Conservation (phyloP, 352 stramenopile species). For the Globisporangium ultimum region DNA sequence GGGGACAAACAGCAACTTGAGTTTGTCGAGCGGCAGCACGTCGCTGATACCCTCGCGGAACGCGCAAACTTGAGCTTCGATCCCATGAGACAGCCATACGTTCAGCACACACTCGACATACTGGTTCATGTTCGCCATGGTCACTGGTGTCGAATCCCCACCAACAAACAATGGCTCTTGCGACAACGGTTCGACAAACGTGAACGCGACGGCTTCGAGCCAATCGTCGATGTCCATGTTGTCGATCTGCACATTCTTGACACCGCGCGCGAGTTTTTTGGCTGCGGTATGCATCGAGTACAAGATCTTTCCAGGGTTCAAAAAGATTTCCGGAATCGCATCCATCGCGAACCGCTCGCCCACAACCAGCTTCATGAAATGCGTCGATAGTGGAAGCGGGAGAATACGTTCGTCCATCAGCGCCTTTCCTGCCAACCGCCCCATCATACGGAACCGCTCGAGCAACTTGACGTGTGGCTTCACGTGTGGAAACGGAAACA, state of each 20-base stretch:
- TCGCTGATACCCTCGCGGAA: conserved; percentile 79
- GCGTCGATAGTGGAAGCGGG: conserved; percentile 60
- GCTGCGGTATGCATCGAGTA: conserved; percentile 49
- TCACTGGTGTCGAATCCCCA: conserved; percentile 47
- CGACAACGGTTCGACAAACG: conserved; percentile 78
- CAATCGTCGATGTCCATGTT: conserved; percentile 43
- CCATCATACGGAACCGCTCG: conserved; percentile 81
- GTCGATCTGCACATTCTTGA: conserved; percentile 50
- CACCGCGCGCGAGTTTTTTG: conserved; percentile 22
- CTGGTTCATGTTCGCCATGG: conserved; percentile 38
- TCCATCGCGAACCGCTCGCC: conserved; percentile 52
- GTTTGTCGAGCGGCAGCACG: conserved; percentile 64
- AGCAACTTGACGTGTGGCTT: conserved; percentile 29
- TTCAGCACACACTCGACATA: conserved; percentile 61
- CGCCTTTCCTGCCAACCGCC: conserved; percentile 73
- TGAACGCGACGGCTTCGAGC: conserved; percentile 63
- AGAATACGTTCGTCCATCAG: conserved; percentile 81
- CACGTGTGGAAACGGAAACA: conserved; percentile 69
- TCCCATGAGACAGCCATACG: conserved; percentile 63
- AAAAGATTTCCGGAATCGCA: conserved; percentile 58
- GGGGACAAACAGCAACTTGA: conserved; percentile 63
- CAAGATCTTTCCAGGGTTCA: conserved; percentile 60
- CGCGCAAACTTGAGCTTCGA: conserved; percentile 57
- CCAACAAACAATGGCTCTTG: conserved; percentile 50
- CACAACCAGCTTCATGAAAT: conserved; percentile 79